Conservation (phyloP, 257 asterid genomes). For the Capsicum baccatum region DNA sequence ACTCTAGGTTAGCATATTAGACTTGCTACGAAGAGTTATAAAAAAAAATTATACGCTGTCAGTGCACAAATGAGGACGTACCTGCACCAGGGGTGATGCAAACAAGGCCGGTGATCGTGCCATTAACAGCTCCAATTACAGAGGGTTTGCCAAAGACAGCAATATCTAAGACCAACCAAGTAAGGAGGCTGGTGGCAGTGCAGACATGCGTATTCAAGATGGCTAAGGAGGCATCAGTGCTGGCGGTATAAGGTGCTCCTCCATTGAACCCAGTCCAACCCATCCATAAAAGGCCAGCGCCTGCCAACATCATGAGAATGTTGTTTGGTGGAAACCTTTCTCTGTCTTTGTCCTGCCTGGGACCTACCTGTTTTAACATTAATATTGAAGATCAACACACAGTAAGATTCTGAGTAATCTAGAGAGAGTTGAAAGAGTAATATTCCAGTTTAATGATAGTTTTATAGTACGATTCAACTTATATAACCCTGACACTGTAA, state of each 20-base stretch:
- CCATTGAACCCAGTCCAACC: slow-evolving; percentile 79
- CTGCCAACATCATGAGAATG: slow-evolving; percentile 53
- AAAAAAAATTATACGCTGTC: neutral
- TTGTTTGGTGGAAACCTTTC: slow-evolving; percentile 54
- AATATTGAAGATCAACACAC: neutral
- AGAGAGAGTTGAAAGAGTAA: neutral
- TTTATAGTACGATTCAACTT: no score
- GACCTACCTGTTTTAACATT: slow-evolving; percentile 53
- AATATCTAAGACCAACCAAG: slow-evolving; percentile 57
- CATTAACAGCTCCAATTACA: slow-evolving; percentile 54
- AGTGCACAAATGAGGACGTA: neutral
- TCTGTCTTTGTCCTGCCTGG: slow-evolving; percentile 49
- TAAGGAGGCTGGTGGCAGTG: slow-evolving; percentile 59
- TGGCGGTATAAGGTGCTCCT: slow-evolving; percentile 63
- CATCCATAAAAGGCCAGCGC: slow-evolving; percentile 66
- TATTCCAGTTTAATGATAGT: neutral
- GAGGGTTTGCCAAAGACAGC: slow-evolving; percentile 54
- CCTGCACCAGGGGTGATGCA: slow-evolving; percentile 70
- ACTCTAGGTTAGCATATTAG: neutral
- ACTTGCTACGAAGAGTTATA: neutral
- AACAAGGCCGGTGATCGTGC: slow-evolving; percentile 61
- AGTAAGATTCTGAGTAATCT: neutral
- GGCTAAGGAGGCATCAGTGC: slow-evolving; percentile 48
- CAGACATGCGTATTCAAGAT: slow-evolving; percentile 64
- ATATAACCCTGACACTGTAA: no score